Evolutionary conservation across 2,329 filamentous ascomycete species (phyloP), one percentile per base, ranked within the genome.

Genomic region (Exserohilum turcica): DNA sequence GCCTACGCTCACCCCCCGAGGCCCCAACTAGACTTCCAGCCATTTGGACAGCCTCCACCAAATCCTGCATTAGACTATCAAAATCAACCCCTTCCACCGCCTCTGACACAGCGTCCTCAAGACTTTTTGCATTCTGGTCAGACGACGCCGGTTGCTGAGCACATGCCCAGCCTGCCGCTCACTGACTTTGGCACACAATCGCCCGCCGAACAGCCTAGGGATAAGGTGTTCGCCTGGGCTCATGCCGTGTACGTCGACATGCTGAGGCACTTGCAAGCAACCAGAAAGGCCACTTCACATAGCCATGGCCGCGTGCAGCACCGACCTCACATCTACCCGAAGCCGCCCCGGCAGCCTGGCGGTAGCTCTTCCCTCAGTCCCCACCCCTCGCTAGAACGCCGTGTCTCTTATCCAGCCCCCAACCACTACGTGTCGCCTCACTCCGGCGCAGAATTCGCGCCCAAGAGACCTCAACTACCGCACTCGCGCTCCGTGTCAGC

Each of bases 301-400:
- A 53, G 69, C 7, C 76, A 78, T 48, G 75, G 74, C 19, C 74
- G 77, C 18, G 77, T 78, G 33, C 57, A 76, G 19, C 64, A 77
- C 37, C 81, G 84, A 61, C 83, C 83, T 3, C 81, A 78, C 54
- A 85, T 86, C 44, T 87, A 84, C 51, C 84, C 84, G 0, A 85
- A 82, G 61, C 84, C 84, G 27, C 84, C 84, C 15, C 80, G 81
- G 39, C 81, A 84, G 60, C 82, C 83, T 24, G 77, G 77, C 12
- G 76, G 81, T 13, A 79, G 81, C 59, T 71, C 75, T 18, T 63
- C 70, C 19, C 58, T 31, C 36, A 43, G 35, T 15, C 50, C 15
- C 16, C 55, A 55, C 45, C 77, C 74, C 57, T 65, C 74, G 0
- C 67, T 72, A 3, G 71, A 68, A 46, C 72, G 76, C 54, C 73